Base-by-base conservation (phyloP, 805 yeast genomes). In the Spathaspora girioi region DNA sequence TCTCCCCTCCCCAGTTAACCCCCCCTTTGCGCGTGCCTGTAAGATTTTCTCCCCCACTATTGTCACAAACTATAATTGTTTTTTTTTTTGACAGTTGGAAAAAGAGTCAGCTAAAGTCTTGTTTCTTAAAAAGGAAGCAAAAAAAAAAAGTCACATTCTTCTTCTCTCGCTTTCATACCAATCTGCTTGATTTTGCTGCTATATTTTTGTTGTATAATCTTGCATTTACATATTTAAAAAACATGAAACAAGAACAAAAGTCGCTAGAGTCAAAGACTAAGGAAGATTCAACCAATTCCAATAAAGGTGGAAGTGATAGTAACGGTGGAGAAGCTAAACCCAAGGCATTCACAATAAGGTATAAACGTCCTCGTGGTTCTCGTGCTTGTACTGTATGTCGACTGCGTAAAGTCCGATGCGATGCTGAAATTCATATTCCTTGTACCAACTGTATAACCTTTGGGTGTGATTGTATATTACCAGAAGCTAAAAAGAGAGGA, bases 361-460 rank as follows among this genome's bases (percentile, higher is more conserved):
- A 73, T 57, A 80, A 75, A 59, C 60, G 83, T 55, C 79, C 87
- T 46, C 70, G 92, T 48, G 87, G 90, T 0, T 71, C 87, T 8
- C 68, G 89, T 45, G 93, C 92, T 2, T 87, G 94, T 62, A 78
- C 81, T 41, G 86, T 87, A n/a, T 88, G 94, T 61, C 83, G 89
- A 50, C 78, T 85, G 7, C 73, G 94, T 35, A 87, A 87, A 59
- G 94, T 87, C n/a, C 78, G 91, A 35, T 87, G 96, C 68, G 89
- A 85, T 61, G 88, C 86, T 11, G 86, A 73, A 54, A 73, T 73
- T 41, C 77, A 72, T 56, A 73, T 73, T 15, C 79, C 79, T 2
- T 73, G 78, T 54, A 65, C 70, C 15, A 86, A 86, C 64, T 86
- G 93, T 62, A 73, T 80, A 35, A 84, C 87, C 2, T 86, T 85